These are phyloP conservation scores for Corinectria fuckeliana DNA, from an alignment of 2,329 filamentous ascomycete genomes.

Conservation along the genomic window DNA sequence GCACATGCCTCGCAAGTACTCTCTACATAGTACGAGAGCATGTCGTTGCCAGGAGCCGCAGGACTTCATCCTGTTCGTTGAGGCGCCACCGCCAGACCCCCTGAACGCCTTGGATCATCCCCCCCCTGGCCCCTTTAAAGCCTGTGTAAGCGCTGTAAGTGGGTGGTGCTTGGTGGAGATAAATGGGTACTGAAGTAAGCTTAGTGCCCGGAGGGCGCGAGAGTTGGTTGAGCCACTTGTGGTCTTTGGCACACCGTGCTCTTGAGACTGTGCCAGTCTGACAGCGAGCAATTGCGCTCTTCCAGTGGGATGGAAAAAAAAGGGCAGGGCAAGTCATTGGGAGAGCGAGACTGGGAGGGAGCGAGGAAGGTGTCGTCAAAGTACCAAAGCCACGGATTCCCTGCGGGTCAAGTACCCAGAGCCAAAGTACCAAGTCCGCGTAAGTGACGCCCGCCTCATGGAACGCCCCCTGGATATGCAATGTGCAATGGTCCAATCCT, in stretches of 20 bases:
- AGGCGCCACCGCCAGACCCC: slow-evolving; percentile 6
- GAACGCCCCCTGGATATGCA: slow-evolving; percentile 1
- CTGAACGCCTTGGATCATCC: slow-evolving; percentile 10
- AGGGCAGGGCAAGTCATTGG: neutral
- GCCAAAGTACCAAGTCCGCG: slow-evolving; percentile 1
- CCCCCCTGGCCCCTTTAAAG: slow-evolving; percentile 14
- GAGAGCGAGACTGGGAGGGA: neutral
- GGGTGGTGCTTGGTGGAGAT: slow-evolving; percentile 9
- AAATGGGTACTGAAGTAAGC: slow-evolving; percentile 10
- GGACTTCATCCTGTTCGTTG: neutral
- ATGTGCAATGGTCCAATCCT: too few species aligned
- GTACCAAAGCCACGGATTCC: neutral
- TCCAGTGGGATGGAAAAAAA: neutral
- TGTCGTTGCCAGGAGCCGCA: slow-evolving; percentile 9
- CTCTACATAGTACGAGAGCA: neutral
- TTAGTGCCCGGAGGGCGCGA: slow-evolving; percentile 2
- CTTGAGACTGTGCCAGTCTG: neutral
- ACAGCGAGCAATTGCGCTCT: neutral
- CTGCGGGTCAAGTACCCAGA: neutral
- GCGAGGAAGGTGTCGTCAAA: neutral
- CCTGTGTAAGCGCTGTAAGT: slow-evolving; percentile 15
- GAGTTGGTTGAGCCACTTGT: neutral
- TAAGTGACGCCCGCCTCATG: too few species aligned
- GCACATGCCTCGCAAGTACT: neutral
- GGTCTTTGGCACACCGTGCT: neutral